A percentile compares a stretch with the other conserved stretches of the same genome.
Evolutionary conservation across 129 eudicot genomes (phyloP).

Genomic region (Flaveria trinervia): DNA sequence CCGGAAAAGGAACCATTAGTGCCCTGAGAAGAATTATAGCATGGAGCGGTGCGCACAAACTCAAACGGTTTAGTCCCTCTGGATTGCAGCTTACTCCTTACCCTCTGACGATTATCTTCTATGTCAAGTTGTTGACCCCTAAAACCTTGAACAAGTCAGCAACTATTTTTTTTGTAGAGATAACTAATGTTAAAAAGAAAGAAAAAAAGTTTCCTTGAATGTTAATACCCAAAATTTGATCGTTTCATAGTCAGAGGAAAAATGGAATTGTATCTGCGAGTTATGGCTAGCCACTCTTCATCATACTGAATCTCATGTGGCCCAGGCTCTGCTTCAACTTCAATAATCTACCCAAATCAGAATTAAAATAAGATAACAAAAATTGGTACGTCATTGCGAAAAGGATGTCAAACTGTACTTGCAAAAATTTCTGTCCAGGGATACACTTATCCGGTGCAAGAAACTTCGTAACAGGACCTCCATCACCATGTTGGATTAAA

Average conservation of each 20-base stretch:
- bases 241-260: slow-evolving; percentile 57
- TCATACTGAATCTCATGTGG: slow-evolving; percentile 69
- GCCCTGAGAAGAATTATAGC: slow-evolving; percentile 49
- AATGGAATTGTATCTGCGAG: slow-evolving; percentile 58
- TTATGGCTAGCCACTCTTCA: slow-evolving; percentile 98
- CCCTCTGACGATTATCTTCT: slow-evolving; percentile 68
- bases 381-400: neutral
- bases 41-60: slow-evolving; percentile 68
- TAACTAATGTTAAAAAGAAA: neutral
- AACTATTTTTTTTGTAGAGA: slow-evolving; percentile 1
- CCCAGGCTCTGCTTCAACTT: slow-evolving; percentile 75
- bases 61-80: slow-evolving; percentile 82
- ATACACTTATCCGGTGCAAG: slow-evolving; percentile 97
- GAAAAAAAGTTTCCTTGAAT: neutral
- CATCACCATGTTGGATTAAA: slow-evolving; percentile 73
- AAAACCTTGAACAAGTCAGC: slow-evolving; percentile 12
- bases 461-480: slow-evolving; percentile 76
- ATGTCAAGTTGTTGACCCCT: slow-evolving; percentile 53
- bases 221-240: slow-evolving; percentile 58
- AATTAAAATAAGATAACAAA: neutral
- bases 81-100: slow-evolving; percentile 57
- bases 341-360: slow-evolving; percentile 51
- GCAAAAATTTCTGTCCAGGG: slow-evolving; percentile 78
- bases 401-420: slow-evolving; percentile 43
- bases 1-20: slow-evolving; percentile 48